Evolutionary conservation across 1,139 yeast species (phyloP), one percentile per base, ranked within the genome.

Genomic region (Yamadazyma aaseri): DNA sequence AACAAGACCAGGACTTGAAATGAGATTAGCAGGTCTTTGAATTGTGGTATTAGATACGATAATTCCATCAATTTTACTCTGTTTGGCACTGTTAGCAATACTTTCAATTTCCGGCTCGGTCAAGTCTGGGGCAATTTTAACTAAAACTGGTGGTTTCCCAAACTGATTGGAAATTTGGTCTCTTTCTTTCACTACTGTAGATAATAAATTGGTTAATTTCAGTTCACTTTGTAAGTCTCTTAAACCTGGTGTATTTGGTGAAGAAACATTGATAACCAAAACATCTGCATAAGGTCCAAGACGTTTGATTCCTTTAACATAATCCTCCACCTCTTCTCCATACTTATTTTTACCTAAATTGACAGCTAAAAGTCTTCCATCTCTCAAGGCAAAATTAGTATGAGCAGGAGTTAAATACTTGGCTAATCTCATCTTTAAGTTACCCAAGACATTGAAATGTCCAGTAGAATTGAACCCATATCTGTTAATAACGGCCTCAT

Each of bases 401-500:
- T 51, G 48, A 6, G 50, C 42, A 9, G 59, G 58, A 24, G 50
- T 54, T 37, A 70, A 46, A 25, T 64, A 66, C 35, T 60, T 63
- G 29, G 66, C 65, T 38, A 83, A 71, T 47, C 97, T 75, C 32
- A 74, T 51, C 45, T 79, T 74, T 47, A 90, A 69, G 15, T 80
- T 71, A 3, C 79, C 79, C 39, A 81, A 64, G 18, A 89, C 96
- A 23, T 65, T 73, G 49, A 78, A 76, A 55, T 90, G 97, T 23
- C 98, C 98, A 32, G 77, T 73, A 3, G 97, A 87, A 55, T 92
- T 90, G 72, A 92, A 90, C 1, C 98, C 98, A 53, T 90, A 90
- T 42, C 97, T 71, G 62, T 90, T 90, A 48, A 90, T 87, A 28
- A 89, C 96, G 2, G 97, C 97, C 35, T 78, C 83, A 56, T 92